Evolutionary conservation across 257 asterid genomes (phyloP).

Genomic region (Capsicum rhomboideum): DNA sequence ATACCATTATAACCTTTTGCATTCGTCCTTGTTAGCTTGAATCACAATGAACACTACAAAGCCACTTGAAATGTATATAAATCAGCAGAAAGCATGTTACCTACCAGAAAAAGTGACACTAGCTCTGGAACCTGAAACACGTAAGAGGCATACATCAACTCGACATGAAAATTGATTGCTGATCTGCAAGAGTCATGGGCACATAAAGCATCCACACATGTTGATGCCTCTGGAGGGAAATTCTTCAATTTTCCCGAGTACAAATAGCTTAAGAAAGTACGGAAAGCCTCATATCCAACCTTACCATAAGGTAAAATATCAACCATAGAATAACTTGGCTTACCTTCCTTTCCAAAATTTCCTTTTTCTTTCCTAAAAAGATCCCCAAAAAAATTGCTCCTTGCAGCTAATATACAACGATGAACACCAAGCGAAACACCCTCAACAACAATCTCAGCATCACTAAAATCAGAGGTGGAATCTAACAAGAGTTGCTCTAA

Average conservation of each 20-base stretch:
- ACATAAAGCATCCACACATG: constrained; percentile 50
- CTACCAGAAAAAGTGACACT: constrained; percentile 60
- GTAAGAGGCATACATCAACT: constrained; percentile 57
- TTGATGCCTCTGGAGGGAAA: constrained; percentile 48
- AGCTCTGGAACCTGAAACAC: constrained; percentile 57
- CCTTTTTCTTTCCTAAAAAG: constrained; percentile 35
- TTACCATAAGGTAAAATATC: constrained; percentile 56
- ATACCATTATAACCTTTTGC: background rate
- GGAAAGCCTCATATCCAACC: constrained; percentile 56
- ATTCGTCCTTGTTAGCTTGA: background rate
- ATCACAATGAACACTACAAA: background rate
- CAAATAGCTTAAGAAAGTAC: constrained; percentile 44
- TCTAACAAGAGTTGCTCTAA: constrained; percentile 30
- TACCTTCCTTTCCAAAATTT: constrained; percentile 28
- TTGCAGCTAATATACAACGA: constrained; percentile 59
- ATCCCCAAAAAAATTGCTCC: constrained; percentile 46
- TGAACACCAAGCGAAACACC: constrained; percentile 41
- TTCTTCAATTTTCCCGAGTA: constrained; percentile 62
- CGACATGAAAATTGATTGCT: constrained; percentile 49
- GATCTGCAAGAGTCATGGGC: constrained; percentile 60
- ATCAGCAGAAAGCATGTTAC: background rate
- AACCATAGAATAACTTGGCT: constrained; percentile 29
- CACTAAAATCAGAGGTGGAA: constrained; percentile 31
- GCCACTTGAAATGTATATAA: background rate
- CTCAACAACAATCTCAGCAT: constrained; percentile 52